A percentile compares a stretch with the other conserved stretches of the same genome.
These are phyloP conservation scores for Apiotrichum gamsii DNA, from an alignment of 1,284 basidiomycete genomes.

Conservation along the genomic window DNA sequence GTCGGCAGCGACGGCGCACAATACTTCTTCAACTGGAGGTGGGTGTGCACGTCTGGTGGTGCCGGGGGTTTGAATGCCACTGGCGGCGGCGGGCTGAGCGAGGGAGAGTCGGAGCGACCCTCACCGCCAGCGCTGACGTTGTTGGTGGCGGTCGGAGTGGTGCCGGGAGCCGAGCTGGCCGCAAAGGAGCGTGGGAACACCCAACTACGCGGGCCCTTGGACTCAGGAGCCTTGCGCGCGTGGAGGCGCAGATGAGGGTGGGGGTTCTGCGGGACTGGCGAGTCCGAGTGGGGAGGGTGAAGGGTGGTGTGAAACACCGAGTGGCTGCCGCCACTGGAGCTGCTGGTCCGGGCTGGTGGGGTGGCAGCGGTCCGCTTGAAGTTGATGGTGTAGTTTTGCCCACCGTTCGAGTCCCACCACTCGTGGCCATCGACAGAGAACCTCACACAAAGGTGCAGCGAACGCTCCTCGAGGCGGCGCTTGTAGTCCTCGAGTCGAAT, in stretches of 20 bases:
- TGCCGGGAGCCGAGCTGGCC: too few relatives aligned
- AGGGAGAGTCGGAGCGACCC: background rate
- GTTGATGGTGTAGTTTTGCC: conserved; percentile 48
- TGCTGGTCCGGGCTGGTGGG: background rate
- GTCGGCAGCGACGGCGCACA: conserved; percentile 45
- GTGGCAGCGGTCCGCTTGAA: conserved; percentile 44
- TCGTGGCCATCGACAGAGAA: conserved; percentile 51
- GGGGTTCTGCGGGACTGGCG: background rate
- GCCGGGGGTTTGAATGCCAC: conserved; percentile 36
- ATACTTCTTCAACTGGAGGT: conserved; percentile 39
- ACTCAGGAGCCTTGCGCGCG: too few relatives aligned
- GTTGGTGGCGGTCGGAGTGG: conserved; percentile 1
- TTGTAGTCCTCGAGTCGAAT: conserved; percentile 72
- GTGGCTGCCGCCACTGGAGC: too few relatives aligned
- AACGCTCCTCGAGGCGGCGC: conserved; percentile 58
- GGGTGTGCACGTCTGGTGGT: conserved; percentile 38
- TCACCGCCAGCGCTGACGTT: too few relatives aligned
- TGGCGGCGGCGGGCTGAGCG: conserved; percentile 21
- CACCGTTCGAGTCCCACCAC: conserved; percentile 51
- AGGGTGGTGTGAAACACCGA: background rate
- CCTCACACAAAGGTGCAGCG: conserved; percentile 60
- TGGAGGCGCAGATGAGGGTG: background rate
- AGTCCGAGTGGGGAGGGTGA: background rate
- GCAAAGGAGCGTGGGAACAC: conserved; percentile 36
- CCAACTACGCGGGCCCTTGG: conserved; percentile 28